These are phyloP conservation scores for Lactarius indigo DNA, from an alignment of 768 basidiomycete genomes.

Conservation along the genomic window DNA sequence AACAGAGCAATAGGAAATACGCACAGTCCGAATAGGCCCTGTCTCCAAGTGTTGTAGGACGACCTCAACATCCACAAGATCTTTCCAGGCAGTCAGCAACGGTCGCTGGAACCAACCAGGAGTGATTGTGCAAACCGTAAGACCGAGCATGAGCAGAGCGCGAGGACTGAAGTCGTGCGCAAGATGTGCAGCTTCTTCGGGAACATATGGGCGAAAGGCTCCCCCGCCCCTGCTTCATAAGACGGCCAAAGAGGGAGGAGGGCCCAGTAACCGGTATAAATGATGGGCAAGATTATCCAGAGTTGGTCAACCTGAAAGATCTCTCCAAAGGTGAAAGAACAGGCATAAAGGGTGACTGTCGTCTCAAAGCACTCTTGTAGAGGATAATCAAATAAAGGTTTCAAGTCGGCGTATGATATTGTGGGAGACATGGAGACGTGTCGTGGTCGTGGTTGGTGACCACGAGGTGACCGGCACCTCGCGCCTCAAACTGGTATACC, in stretches of 20 bases:
- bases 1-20: slow-evolving; percentile 27
- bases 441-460: neutral
- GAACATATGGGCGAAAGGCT: slow-evolving; percentile 56
- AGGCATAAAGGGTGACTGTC: slow-evolving; percentile 49
- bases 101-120: neutral
- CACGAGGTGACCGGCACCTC: neutral
- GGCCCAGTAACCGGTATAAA: slow-evolving; percentile 84
- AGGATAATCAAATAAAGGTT: slow-evolving; percentile 47
- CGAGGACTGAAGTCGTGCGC: slow-evolving; percentile 58
- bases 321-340: slow-evolving; percentile 67
- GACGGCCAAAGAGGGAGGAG: slow-evolving; percentile 60
- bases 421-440: neutral
- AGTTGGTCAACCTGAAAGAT: slow-evolving; percentile 86
- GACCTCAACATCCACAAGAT: slow-evolving; percentile 64
- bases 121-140: slow-evolving; percentile 46
- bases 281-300: slow-evolving; percentile 68
- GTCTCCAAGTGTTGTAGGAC: slow-evolving; percentile 76
- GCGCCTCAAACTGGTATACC: neutral
- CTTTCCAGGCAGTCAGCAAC: slow-evolving; percentile 26
- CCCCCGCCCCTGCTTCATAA: slow-evolving; percentile 31
- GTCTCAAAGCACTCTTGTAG: slow-evolving; percentile 52
- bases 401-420: neutral
- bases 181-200: slow-evolving; percentile 38
- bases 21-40: slow-evolving; percentile 75
- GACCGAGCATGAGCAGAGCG: slow-evolving; percentile 67